A percentile compares a stretch with the other conserved stretches of the same genome.
Conservation (phyloP, 2,329 filamentous ascomycete genomes). For the Myriangium duriaei region DNA sequence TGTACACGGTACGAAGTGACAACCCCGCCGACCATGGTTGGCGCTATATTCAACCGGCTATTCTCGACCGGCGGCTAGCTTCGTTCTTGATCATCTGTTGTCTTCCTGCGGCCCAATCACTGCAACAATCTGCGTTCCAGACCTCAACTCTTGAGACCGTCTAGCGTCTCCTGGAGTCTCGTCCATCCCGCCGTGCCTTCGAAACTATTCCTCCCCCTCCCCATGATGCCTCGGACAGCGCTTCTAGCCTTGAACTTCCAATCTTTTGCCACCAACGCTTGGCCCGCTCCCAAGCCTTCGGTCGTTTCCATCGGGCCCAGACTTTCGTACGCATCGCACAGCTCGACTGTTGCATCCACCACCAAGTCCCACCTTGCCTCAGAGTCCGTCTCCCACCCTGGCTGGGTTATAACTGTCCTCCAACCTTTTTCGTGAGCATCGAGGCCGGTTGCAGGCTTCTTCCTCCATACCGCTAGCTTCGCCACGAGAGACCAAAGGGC, state of each 20-base stretch:
- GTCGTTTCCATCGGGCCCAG: constrained; percentile 40
- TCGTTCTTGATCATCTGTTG: too few species aligned
- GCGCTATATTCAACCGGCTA: too few species aligned
- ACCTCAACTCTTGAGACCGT: constrained; percentile 27
- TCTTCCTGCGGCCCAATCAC: too few species aligned
- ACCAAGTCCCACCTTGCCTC: constrained; percentile 57
- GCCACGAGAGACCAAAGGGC: constrained; percentile 66
- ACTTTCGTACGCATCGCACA: constrained; percentile 75
- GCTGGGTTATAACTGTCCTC: constrained; percentile 53
- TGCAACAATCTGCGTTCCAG: too few species aligned
- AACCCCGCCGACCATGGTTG: too few species aligned
- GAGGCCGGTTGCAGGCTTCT: constrained; percentile 58
- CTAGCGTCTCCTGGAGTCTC: constrained; percentile 39
- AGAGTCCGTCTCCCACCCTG: constrained; percentile 44
- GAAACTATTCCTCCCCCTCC: constrained; percentile 70
- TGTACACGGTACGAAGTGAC: too few species aligned
- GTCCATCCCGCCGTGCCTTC: constrained; percentile 62
- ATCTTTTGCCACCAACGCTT: constrained; percentile 55
- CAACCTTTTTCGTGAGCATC: constrained; percentile 83
- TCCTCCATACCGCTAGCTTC: constrained; percentile 59
- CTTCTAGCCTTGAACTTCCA: constrained; percentile 86
- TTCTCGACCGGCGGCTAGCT: too few species aligned
- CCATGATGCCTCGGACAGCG: constrained; percentile 71
- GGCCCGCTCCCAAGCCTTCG: constrained; percentile 38
- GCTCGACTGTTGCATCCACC: constrained; percentile 64